These are phyloP conservation scores for Cucurbita moschata DNA, from an alignment of 306 rosid species.

Conservation along the genomic window DNA sequence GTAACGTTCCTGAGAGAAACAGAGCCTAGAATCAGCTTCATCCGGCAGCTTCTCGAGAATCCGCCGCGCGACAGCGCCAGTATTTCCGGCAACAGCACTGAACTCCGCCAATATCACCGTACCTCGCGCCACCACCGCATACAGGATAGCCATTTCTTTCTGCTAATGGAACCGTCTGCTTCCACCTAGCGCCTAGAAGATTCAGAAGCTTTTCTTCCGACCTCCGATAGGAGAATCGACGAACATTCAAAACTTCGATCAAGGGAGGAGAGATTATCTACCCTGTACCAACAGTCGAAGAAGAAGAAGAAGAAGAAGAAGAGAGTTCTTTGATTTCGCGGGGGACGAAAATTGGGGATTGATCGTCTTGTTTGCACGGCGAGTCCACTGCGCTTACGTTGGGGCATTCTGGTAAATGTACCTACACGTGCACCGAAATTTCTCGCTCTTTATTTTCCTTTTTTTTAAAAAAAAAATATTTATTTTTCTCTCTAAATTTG, in stretches of 20 bases:
- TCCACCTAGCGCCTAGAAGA: not conserved
- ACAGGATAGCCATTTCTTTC: constrained; percentile 70
- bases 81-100: constrained; percentile 86
- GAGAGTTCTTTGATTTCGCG: not conserved
- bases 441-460: not conserved
- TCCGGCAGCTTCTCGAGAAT: constrained; percentile 84
- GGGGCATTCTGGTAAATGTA: not conserved
- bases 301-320: not conserved
- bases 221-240: not conserved
- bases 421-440: not conserved
- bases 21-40: constrained; percentile 73
- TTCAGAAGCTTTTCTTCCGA: not conserved
- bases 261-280: not conserved
- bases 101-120: constrained; percentile 87
- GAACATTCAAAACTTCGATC: not conserved
- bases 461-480: too few relatives aligned
- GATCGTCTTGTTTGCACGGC: not conserved
- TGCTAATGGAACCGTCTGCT: not conserved
- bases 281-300: not conserved
- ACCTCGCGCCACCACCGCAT: constrained; percentile 86
- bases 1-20: constrained; percentile 92
- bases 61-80: constrained; percentile 90
- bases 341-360: not conserved
- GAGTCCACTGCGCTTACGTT: not conserved
- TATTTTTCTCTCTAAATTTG: too few relatives aligned